Evolutionary conservation across 2,329 filamentous ascomycete genomes (phyloP).

Genomic region (Scytalidium sp.): DNA sequence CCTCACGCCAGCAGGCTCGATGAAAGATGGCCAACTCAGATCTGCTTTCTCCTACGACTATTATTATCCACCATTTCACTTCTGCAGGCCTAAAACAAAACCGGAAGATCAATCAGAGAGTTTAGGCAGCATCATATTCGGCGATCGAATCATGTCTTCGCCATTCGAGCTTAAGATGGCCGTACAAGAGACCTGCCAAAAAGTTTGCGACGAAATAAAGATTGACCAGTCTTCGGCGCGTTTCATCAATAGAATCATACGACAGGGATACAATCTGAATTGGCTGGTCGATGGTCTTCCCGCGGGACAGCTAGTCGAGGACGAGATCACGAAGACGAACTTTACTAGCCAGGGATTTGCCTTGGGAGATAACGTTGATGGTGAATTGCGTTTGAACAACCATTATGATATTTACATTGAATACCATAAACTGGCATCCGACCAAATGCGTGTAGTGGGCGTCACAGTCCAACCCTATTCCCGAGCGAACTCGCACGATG

Average conservation of each 20-base stretch:
- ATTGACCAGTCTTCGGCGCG: conserved; percentile 64
- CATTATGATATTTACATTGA: conserved; percentile 94
- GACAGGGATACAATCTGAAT: conserved; percentile 86
- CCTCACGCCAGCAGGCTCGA: conserved; percentile 79
- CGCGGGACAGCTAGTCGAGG: conserved; percentile 78
- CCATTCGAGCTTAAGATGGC: conserved; percentile 87
- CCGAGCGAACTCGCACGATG: conserved; percentile 50
- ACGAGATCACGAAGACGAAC: conserved; percentile 70
- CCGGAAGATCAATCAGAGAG: conserved; percentile 82
- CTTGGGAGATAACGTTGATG: conserved; percentile 60
- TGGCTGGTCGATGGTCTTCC: conserved; percentile 95
- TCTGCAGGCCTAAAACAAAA: conserved; percentile 77
- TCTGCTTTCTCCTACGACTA: conserved; percentile 97
- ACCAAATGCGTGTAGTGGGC: conserved; percentile 84
- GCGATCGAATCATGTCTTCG: conserved; percentile 95
- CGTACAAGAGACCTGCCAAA: conserved; percentile 82
- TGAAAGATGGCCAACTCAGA: conserved; percentile 75
- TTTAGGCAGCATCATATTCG: conserved; percentile 93
- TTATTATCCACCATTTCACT: conserved; percentile 83
- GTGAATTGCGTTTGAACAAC: conserved; percentile 73
- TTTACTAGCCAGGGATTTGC: conserved; percentile 94
- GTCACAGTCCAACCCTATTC: conserved; percentile 85
- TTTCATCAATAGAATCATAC: conserved; percentile 82
- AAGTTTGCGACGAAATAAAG: conserved; percentile 67
- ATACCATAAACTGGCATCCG: conserved; percentile 74